Evolutionary conservation across 2,329 filamentous ascomycete genomes (phyloP).

Genomic region (Hypoxylon sp.): DNA sequence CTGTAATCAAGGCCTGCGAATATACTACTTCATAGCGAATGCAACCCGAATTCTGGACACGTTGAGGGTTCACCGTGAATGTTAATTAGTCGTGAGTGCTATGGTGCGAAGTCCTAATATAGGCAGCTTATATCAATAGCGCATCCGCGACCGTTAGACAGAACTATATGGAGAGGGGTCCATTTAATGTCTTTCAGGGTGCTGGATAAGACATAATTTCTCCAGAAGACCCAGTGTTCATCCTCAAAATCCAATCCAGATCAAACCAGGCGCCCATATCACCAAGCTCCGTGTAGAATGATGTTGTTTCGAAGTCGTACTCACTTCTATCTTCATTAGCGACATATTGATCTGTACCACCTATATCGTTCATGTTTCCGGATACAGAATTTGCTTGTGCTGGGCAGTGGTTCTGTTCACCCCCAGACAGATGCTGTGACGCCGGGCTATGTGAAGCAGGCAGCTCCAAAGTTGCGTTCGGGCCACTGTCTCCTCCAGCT

Average conservation of each 20-base stretch:
- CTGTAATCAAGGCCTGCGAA: background rate
- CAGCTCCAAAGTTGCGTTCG: background rate
- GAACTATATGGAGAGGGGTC: background rate
- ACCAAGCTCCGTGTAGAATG: conserved; percentile 48
- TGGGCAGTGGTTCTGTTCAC: background rate
- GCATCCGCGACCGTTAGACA: background rate
- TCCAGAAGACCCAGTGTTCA: conserved; percentile 30
- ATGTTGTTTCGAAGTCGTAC: conserved; percentile 26
- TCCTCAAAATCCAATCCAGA: conserved; percentile 45
- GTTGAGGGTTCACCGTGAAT: background rate
- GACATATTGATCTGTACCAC: conserved; percentile 6
- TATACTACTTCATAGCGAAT: background rate
- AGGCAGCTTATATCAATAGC: background rate
- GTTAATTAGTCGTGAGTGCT: background rate
- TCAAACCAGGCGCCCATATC: conserved; percentile 51
- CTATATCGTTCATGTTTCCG: background rate
- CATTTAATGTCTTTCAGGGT: background rate
- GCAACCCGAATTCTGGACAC: background rate
- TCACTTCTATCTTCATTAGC: conserved; percentile 10
- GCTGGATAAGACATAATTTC: conserved; percentile 25
- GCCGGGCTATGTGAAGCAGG: background rate
- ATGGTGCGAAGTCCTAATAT: background rate
- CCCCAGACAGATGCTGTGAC: background rate
- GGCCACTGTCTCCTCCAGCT: conserved; percentile 5
- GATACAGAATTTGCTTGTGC: background rate